These are phyloP conservation scores for Fraxinus excelsior DNA, from an alignment of 257 asterid species.

Conservation along the genomic window DNA sequence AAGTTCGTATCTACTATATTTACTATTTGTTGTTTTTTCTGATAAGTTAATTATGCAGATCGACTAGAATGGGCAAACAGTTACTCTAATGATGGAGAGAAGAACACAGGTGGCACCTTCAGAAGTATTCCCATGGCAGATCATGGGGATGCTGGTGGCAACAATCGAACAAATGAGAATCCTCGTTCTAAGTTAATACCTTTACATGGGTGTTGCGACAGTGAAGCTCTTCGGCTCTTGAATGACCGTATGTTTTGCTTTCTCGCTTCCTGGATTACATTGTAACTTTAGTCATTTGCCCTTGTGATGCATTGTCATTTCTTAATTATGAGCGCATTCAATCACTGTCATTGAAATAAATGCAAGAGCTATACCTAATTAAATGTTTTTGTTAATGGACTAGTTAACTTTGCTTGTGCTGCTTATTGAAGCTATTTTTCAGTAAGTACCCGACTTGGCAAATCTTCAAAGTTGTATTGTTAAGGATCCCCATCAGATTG, in stretches of 20 bases:
- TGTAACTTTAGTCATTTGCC: slow-evolving; percentile 20
- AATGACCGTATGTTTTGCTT: slow-evolving; percentile 59
- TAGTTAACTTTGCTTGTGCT: not conserved
- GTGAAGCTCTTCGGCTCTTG: slow-evolving; percentile 73
- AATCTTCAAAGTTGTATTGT: not conserved
- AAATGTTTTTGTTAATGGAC: not conserved
- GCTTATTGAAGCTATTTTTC: slow-evolving; percentile 16
- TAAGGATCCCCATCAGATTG: not conserved
- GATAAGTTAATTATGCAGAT: slow-evolving; percentile 45
- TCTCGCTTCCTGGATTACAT: slow-evolving; percentile 12
- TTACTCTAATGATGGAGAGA: slow-evolving; percentile 68
- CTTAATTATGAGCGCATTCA: not conserved
- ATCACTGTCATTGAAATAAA: not conserved
- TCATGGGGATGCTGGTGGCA: slow-evolving; percentile 57
- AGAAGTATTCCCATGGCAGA: slow-evolving; percentile 50
- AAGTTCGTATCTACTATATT: slow-evolving; percentile 2
- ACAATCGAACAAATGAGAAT: slow-evolving; percentile 45
- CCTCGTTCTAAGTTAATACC: slow-evolving; percentile 53
- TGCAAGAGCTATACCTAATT: not conserved
- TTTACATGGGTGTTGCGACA: slow-evolving; percentile 64
- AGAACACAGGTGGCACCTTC: slow-evolving; percentile 45
- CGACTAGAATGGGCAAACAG: slow-evolving; percentile 70
- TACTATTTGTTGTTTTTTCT: slow-evolving; percentile 18
- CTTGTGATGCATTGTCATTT: not conserved
- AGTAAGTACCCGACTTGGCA: not conserved